Evolutionary conservation across 306 rosid genomes (phyloP).

Genomic region (Cucumis sativus): Cucumber_9930_V3 NC_026660.2:27760501-27761000

Average conservation of each 20-base stretch:
- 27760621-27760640: background rate
- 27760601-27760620: too few relatives aligned
- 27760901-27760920: too few relatives aligned
- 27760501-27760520: slow-evolving; percentile 97
- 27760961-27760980: too few relatives aligned
- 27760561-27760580: slow-evolving; percentile 79
- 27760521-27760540: slow-evolving; percentile 92
- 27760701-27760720: slow-evolving; percentile 39
- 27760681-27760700: slow-evolving; percentile 4
- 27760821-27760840: slow-evolving; percentile 44
- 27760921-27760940: too few relatives aligned
- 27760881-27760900: slow-evolving; percentile 41
- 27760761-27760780: too few relatives aligned
- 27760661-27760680: slow-evolving; percentile 40
- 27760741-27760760: background rate
- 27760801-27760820: slow-evolving; percentile 45
- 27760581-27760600: too few relatives aligned
- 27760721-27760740: background rate
- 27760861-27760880: slow-evolving; percentile 60
- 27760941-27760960: too few relatives aligned
- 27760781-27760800: slow-evolving; percentile 3
- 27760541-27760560: slow-evolving; percentile 96
- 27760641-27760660: background rate
- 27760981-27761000: too few relatives aligned
- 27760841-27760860: slow-evolving; percentile 65